Base-by-base conservation (phyloP, 139 green algal species). In the Coelastrella sp. region DNA sequence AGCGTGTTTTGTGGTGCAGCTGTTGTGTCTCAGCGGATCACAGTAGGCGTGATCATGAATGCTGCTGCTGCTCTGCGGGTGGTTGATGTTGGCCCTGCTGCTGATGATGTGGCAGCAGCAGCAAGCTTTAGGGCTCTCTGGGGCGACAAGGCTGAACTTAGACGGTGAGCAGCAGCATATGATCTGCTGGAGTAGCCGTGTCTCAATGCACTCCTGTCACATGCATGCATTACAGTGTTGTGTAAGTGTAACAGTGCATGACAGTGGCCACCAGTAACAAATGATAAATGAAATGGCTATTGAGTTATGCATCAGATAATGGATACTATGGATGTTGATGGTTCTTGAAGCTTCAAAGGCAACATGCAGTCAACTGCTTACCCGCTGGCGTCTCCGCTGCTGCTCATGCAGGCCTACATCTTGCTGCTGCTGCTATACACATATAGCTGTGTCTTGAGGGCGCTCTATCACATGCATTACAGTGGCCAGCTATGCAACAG, bases 1-100 rank as follows among this genome's bases (percentile, higher is more conserved):
- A 60, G 32, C 73, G 73, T 57, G 11, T 14, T 87, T 61, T 71
- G n/a, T 58, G 73, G 54, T 16, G 13, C 60, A 16, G 73, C 16
- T 14, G 17, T 7, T 6, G 60, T 82, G n/a, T 64, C 73, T 5
- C 60, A 19, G 6, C 60, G 57, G 57, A 58, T 91, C 4, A 19
- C 86, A 60, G 80, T 92, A 3, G 89, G 85, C 13, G 89, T 80
- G 0, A 80, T 94, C 61, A 57, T 95, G 75, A 94, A 97, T 81
- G 61, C 94, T 17, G 64, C 83, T 22, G 78, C 88, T 23, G 94
- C 94, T 10, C 73, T 89, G 57, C 92, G 96, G 7, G 77, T 94
- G 19, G 92, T 97, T 60, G 96, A 98, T 90, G 85, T 97, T 4
- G 96, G 96, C 13, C 96, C 96, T 7, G 89, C 95, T 54, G 93